Evolutionary conservation across 345 rosid genomes (phyloP), one percentile per base, ranked within the genome.

Genomic region (Lepidium aucheri): DNA sequence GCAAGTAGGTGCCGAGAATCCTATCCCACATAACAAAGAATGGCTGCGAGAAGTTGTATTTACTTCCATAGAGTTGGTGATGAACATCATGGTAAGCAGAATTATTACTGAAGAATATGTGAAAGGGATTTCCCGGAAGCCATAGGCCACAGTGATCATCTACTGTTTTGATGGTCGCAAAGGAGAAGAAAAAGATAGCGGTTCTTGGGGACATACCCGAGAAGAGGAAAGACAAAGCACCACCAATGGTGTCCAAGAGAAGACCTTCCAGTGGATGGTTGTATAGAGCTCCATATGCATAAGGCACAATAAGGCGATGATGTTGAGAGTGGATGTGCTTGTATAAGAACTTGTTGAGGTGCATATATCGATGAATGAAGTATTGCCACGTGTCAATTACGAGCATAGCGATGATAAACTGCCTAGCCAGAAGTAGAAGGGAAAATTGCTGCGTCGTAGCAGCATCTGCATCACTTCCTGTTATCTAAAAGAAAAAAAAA

Each of bases 11-110:
- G 28, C 90, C 88, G 0, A 84, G 86, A 64, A 89, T 80, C 76
- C 70, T 69, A 73, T 89, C 96, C 96, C 93, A 89, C 81, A 78
- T 41, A 47, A 85, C 78, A 16, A 89, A 89, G 82, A 88, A 89
- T 3, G 96, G 96, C 73, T 84, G 96, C 4, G 92, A 85, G 77
- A 86, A 86, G 74, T 84, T 88, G 75, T 83, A 81, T 76, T 86
- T 88, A 60, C 45, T 85, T 3, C 96, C 96, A n/a, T 84, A 86
- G 28, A 89, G 87, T 65, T 89, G 96, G 46, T 89, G 96, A 70
- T 89, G 96, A 65, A 89, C 79, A 67, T 89, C 93, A 50, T 89
- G 96, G 53, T 89, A 89, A 41, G 90, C 96, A 13, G 90, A 79
- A 53, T 89, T 89, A 79, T 89, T 89, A 61, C 63, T 84, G 59